phyloP scores from a whole-genome alignment of 225 moss, liverwort and hornwort genomes.

The Bryum argenteum region DNA sequence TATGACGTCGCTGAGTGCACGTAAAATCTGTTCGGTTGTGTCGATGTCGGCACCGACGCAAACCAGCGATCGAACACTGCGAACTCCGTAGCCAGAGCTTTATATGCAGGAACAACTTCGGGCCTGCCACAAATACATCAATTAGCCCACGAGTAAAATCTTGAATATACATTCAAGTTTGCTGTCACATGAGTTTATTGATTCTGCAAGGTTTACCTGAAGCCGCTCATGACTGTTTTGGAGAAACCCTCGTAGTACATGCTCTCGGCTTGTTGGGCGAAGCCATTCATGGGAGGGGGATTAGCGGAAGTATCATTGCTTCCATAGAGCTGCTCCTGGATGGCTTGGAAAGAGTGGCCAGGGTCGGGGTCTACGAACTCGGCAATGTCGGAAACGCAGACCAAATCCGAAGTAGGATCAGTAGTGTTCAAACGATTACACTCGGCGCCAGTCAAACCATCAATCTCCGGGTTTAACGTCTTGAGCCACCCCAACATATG shows the following conservation, averaged over 20 bases:
- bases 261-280: constrained; percentile 87
- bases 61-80: constrained; percentile 93
- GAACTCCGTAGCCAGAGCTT: constrained; percentile 82
- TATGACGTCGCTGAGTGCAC: constrained; percentile 93
- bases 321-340: constrained; percentile 69
- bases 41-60: constrained; percentile 83
- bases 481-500: constrained; percentile 76
- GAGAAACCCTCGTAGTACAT: constrained; percentile 83
- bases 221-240: constrained; percentile 82
- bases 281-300: constrained; percentile 98
- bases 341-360: constrained; percentile 72
- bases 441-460: constrained; percentile 66
- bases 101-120: constrained; percentile 86
- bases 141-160: neutral
- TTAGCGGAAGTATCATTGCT: constrained; percentile 62
- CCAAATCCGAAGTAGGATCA: constrained; percentile 48
- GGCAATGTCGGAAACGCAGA: constrained; percentile 59
- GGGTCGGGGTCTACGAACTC: constrained; percentile 76
- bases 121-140: constrained; percentile 48
- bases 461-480: constrained; percentile 58
- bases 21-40: constrained; percentile 92
- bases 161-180: neutral
- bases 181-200: neutral
- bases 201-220: constrained; percentile 44
- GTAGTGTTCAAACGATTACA: constrained; percentile 48